Conservation (phyloP, 176 grass and related monocot species). For the Secale cereale region DNA sequence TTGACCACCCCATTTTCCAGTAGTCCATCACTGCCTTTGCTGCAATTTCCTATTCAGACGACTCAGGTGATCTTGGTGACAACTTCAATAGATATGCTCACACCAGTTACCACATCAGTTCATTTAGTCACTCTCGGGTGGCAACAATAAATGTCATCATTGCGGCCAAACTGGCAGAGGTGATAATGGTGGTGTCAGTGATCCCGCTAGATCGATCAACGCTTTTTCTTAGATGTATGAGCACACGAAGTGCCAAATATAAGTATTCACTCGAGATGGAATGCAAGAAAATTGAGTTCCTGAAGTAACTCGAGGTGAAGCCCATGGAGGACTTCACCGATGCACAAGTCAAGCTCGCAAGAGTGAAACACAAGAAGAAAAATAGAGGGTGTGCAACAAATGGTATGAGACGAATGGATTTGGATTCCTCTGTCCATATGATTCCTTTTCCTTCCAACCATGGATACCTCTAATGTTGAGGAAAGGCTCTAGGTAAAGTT, state of each 20-base stretch:
- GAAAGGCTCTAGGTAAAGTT: conserved; percentile 38
- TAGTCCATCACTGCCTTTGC: conserved; percentile 33
- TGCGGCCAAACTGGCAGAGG: conserved; percentile 12
- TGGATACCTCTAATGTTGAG: neutral
- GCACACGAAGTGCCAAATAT: neutral
- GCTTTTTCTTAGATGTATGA: neutral
- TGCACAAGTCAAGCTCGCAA: conserved; percentile 74
- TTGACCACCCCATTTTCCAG: conserved; percentile 38
- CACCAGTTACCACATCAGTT: conserved; percentile 35
- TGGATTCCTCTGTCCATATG: no score
- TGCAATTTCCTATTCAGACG: conserved; percentile 5
- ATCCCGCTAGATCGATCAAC: conserved; percentile 37
- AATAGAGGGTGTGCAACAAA: conserved; percentile 18
- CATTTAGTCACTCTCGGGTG: conserved; percentile 31
- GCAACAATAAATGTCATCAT: neutral
- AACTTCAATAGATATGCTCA: conserved; percentile 26
- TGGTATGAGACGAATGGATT: neutral
- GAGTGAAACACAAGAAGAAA: conserved; percentile 61
- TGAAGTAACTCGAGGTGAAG: conserved; percentile 66
- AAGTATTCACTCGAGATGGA: conserved; percentile 72
- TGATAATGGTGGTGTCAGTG: conserved; percentile 39
- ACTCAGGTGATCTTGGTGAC: conserved; percentile 30
- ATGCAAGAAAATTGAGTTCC: conserved; percentile 71
- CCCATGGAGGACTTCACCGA: conserved; percentile 83
- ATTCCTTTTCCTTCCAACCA: no score